phyloP scores from a whole-genome alignment of 331 rosid genomes.

The Acacia pycnantha region DNA sequence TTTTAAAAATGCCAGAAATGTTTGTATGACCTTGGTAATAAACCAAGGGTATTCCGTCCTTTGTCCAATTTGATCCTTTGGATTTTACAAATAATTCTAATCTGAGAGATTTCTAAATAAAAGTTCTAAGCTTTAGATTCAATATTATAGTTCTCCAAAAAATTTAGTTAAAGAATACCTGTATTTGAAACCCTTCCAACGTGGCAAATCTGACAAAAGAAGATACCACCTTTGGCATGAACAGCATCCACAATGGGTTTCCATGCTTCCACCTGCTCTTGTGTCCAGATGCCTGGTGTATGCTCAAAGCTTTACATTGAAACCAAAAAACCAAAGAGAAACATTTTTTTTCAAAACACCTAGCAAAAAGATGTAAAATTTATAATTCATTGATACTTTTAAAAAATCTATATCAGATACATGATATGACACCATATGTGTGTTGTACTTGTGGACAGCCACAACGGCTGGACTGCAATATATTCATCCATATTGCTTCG shows the following conservation, averaged over 20 bases:
- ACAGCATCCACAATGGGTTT: constrained; percentile 15
- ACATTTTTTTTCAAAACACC: neutral
- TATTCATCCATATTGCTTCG: neutral
- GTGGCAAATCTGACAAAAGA: neutral
- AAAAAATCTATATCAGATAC: neutral
- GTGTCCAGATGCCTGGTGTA: constrained; percentile 10
- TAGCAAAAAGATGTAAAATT: neutral
- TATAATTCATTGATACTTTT: neutral
- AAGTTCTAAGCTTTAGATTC: neutral
- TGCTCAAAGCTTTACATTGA: neutral
- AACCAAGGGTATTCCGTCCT: neutral
- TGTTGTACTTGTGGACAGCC: neutral
- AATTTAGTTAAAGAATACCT: neutral
- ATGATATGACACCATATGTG: neutral
- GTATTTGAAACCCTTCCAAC: constrained; percentile 12
- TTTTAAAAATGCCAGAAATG: neutral
- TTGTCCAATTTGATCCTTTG: neutral
- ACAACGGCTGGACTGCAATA: neutral
- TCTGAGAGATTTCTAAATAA: neutral
- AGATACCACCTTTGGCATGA: constrained; percentile 9
- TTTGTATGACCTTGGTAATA: neutral
- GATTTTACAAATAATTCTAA: too few relatives aligned
- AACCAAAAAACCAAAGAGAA: neutral
- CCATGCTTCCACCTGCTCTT: constrained; percentile 12
- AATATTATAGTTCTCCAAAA: neutral